Base-by-base conservation (phyloP, 179 eudicot genomes). In the Sideroxylon spinosum region DNA sequence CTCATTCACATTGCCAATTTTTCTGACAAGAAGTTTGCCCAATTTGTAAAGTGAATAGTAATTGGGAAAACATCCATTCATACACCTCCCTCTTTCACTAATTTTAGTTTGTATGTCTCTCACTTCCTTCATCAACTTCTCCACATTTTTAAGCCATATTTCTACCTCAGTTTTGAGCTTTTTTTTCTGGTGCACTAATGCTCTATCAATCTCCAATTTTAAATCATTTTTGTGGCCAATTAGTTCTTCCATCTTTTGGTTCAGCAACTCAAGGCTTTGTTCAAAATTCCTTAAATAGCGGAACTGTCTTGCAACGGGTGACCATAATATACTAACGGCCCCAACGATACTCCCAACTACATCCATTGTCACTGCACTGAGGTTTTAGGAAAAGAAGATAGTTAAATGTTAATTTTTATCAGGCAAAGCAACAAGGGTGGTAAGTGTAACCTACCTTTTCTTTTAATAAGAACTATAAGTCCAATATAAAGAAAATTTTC, bases 1-100 rank as follows among this genome's bases (percentile, higher is more conserved):
- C 68, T 80, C 78, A 60, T 80, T 78, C 48, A 81, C 74, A 50
- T 74, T 83, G 46, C 44, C 76, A 76, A 80, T 79, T 50, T 69
- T 86, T 56, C 73, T 80, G 28, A 71, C 85, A 46, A 84, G 76
- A 26, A 67, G 44, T 57, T 68, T 78, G 19, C 65, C 78, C 53
- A 82, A 50, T 60, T 71, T 75, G 63, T 66, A 26, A 73, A 79
- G 84, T 12, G 78, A 49, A 78, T 20, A 37, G n/a, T 49, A 64
- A 78, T 78, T 70, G 63, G 69, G 76, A 20, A 59, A 46, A 71
- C 65, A 68, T 14, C 56, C 69, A 48, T 14, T 60, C 23, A 46
- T 49, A 32, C 80, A 70, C 64, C 61, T 72, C 29, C 28, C 55
- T 26, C 25, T 64, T 50, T 77, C 64, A 7, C 32, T 32, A 2